Evolutionary conservation across 2,329 filamentous ascomycete species (phyloP).

Genomic region (Beauveria pseudobassiana): DNA sequence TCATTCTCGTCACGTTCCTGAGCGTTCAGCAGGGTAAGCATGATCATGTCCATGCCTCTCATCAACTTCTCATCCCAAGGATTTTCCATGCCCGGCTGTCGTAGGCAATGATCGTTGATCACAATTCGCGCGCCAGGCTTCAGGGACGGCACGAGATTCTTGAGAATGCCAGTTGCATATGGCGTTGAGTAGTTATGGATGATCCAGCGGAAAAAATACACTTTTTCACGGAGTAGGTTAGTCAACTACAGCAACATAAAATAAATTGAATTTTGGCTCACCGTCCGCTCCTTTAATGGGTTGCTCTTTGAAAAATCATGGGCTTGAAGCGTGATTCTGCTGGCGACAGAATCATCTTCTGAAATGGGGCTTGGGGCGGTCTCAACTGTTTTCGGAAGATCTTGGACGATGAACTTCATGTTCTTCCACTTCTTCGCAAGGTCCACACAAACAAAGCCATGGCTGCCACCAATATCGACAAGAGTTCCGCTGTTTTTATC

Average conservation of each 20-base stretch:
- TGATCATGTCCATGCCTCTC: constrained; percentile 43
- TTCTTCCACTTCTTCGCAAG: constrained; percentile 43
- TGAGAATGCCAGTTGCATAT: constrained; percentile 41
- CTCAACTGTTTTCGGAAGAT: constrained; percentile 40
- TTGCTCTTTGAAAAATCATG: constrained; percentile 55
- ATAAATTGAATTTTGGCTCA: constrained; percentile 17
- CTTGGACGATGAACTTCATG: constrained; percentile 49
- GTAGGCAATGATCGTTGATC: constrained; percentile 39
- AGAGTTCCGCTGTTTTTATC: constrained; percentile 38
- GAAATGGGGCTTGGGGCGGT: constrained; percentile 37
- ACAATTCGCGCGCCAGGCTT: constrained; percentile 45
- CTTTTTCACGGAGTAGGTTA: constrained; percentile 17
- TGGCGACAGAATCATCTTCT: constrained; percentile 29
- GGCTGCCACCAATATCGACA: constrained; percentile 52
- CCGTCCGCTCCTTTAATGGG: constrained; percentile 44
- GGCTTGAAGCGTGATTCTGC: constrained; percentile 34
- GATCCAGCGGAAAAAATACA: constrained; percentile 54
- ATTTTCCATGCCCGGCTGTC: constrained; percentile 30
- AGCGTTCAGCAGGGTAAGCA: constrained; percentile 44
- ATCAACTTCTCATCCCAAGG: constrained; percentile 41
- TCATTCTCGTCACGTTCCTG: constrained; percentile 41
- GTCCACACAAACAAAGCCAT: constrained; percentile 49
- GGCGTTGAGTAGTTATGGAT: constrained; percentile 54
- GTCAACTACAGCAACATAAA: neutral
- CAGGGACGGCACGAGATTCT: constrained; percentile 44